A percentile compares a stretch with the other conserved stretches of the same genome.
Conservation (phyloP, 2,329 filamentous ascomycete species). For the Mycosphaerelloides madeirae region DNA sequence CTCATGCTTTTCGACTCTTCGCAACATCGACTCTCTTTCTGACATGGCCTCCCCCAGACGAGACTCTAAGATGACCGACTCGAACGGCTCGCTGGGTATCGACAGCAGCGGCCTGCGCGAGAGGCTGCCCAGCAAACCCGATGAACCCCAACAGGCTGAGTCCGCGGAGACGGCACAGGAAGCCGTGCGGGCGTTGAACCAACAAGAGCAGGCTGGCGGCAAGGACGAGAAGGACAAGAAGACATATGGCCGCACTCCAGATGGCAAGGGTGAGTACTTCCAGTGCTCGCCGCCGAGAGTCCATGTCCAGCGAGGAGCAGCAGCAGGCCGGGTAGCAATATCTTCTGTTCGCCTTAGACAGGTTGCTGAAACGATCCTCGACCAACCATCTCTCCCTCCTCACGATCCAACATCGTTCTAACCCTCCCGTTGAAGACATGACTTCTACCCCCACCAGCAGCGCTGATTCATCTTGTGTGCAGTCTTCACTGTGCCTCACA, state of each 20-base stretch:
- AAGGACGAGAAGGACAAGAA: conserved; percentile 58
- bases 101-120: conserved; percentile 43
- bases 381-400: not conserved
- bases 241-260: conserved; percentile 85
- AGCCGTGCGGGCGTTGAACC: conserved; percentile 48
- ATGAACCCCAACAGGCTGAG: conserved; percentile 27
- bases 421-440: not conserved
- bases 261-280: conserved; percentile 71
- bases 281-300: conserved; percentile 5
- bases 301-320: conserved; percentile 6
- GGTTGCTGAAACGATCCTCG: not conserved
- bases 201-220: conserved; percentile 43
- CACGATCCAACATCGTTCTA: not conserved
- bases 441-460: conserved; percentile 4
- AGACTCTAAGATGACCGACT: conserved; percentile 18
- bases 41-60: conserved; percentile 11
- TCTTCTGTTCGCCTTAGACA: conserved; percentile 7
- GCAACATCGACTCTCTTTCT: conserved; percentile 5
- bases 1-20: not conserved
- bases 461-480: conserved; percentile 24
- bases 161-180: conserved; percentile 40
- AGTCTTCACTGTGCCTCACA: conserved; percentile 95
- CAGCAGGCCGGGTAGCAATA: conserved; percentile 4
- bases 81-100: conserved; percentile 15
- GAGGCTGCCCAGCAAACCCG: conserved; percentile 37